Conservation (phyloP, 23 red algal genomes). For the Agarophyton chilense region DNA sequence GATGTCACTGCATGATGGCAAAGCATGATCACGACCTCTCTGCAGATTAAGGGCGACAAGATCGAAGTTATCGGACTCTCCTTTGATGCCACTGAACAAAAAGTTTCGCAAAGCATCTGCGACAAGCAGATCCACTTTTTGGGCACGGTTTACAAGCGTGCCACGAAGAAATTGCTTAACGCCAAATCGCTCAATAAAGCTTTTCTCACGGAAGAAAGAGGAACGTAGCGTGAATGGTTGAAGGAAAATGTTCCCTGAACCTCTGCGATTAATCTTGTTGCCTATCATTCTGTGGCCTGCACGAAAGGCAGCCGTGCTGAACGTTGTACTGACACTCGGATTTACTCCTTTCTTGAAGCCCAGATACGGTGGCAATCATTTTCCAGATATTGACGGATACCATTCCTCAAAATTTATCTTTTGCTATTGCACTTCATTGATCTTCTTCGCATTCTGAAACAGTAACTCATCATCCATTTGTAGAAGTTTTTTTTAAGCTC, state of each 20-base stretch:
- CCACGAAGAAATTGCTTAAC: conserved; percentile 60
- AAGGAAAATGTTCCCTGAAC: neutral
- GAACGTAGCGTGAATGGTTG: neutral
- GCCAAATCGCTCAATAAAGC: neutral
- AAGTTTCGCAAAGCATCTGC: conserved; percentile 57
- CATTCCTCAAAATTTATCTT: conserved; percentile 73
- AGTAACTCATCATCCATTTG: conserved; percentile 17
- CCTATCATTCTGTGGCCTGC: conserved; percentile 70
- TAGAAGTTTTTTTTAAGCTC: neutral
- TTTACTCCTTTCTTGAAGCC: conserved; percentile 49
- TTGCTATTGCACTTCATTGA: conserved; percentile 65
- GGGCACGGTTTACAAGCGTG: neutral
- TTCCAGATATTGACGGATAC: conserved; percentile 50
- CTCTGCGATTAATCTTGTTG: conserved; percentile 26
- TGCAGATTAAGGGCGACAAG: conserved; percentile 69
- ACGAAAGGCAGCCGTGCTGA: conserved; percentile 68
- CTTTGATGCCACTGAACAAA: conserved; percentile 38
- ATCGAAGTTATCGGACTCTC: conserved; percentile 42
- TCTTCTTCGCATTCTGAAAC: conserved; percentile 57
- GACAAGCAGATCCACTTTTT: conserved; percentile 50
- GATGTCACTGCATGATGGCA: conserved; percentile 39
- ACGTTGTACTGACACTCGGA: conserved; percentile 44
- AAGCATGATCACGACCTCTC: conserved; percentile 57
- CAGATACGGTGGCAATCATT: conserved; percentile 14
- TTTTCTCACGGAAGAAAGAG: conserved; percentile 39